phyloP scores from a whole-genome alignment of 768 basidiomycete genomes.

The Obba rivulosa region DNA sequence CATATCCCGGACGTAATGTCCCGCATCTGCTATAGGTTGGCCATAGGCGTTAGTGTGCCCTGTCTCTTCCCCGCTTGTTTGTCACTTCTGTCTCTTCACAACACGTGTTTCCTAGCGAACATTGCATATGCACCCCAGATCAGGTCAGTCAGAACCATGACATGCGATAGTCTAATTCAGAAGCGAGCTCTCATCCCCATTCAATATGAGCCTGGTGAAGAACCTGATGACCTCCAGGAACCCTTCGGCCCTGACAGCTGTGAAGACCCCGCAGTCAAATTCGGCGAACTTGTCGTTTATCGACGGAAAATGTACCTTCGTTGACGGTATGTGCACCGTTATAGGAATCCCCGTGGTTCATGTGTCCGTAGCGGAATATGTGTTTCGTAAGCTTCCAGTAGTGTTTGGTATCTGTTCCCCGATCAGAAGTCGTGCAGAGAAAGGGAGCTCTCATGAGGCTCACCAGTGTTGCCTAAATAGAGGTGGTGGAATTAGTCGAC shows the following conservation, averaged over 20 bases:
- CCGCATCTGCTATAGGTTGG: no score
- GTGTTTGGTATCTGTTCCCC: conserved; percentile 33
- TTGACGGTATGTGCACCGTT: conserved; percentile 59
- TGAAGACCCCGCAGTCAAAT: neutral
- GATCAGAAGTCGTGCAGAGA: neutral
- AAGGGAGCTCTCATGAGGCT: neutral
- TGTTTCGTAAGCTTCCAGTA: conserved; percentile 45
- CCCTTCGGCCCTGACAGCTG: conserved; percentile 43
- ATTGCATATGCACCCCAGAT: no score
- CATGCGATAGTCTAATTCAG: neutral
- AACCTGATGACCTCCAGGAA: conserved; percentile 66
- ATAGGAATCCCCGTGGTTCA: conserved; percentile 11
- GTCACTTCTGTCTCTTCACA: no score
- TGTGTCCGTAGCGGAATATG: conserved; percentile 61
- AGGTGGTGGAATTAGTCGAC: neutral
- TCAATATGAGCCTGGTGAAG: conserved; percentile 59
- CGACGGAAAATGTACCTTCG: conserved; percentile 45
- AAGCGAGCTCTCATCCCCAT: conserved; percentile 47
- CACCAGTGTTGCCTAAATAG: conserved; percentile 21
- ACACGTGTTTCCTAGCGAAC: no score
- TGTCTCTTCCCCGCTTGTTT: no score
- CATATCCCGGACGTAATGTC: no score
- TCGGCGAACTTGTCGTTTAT: neutral
- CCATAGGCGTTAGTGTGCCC: no score
- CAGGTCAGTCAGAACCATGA: no score